Base-by-base conservation (phyloP, 495 filamentous ascomycete genomes). In the Schizothecium vesticola region DNA sequence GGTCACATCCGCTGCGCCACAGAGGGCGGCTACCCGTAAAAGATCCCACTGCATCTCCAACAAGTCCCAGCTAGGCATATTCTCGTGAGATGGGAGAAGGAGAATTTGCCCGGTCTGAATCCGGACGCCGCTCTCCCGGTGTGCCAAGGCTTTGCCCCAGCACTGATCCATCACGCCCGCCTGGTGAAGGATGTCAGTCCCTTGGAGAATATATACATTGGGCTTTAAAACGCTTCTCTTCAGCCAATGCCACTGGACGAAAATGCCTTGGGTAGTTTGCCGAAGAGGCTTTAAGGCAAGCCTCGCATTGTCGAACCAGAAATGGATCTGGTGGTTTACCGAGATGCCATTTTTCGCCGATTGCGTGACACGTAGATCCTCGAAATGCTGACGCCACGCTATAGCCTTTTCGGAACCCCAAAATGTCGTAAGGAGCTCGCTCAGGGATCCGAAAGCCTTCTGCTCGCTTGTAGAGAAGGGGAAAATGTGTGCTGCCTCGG, bases 181-280 rank as follows among this genome's bases (percentile, higher is more conserved):
- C 64, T 66, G 64, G 64, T 58, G 56, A 58, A 66, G 64, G 51
- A 66, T 59, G 26, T 66, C 25, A 2, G 10, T 12, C 9, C 31
- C 55, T 31, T 13, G 43, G 56, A 0, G 23, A 59, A 66, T 59
- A 7, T 33, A 58, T 10, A 24, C 21, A 31, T 11, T n/a, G n/a
- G 64, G 64, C 29, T 66, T 66, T 23, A 69, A 29, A 12, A 24
- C 12, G 59, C 26, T 43, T 62, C 51, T 62, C 59, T 66, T 69
- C 3, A 69, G 59, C 68, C 63, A 69, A 33, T 69, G 68, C 68
- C 68, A 69, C 29, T 69, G 68, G 1, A 69, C 63, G 22, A 69
- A 63, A 19, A 69, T 59, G 43, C 29, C 68, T 3, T 66, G 23
- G 7, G 62, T 1, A 1, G 59, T 66, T 55, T 69, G 22, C 12